These are phyloP conservation scores for Mucor racemosus DNA, from an alignment of 371 early-diverging fungal genomes.

Conservation along the genomic window DNA sequence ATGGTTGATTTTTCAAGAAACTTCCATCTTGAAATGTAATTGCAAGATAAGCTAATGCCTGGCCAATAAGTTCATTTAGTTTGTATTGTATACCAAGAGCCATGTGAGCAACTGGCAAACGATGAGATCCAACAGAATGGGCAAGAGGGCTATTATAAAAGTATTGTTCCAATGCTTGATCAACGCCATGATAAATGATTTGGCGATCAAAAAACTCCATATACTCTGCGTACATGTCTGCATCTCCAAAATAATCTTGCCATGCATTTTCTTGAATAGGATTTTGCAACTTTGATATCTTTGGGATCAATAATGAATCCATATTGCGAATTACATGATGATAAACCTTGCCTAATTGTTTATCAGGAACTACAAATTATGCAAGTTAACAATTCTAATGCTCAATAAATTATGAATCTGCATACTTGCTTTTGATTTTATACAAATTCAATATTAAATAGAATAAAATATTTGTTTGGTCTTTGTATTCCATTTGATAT, in stretches of 20 bases:
- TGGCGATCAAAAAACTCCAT: slow-evolving; percentile 36
- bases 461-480: slow-evolving; percentile 12
- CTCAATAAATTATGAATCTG: background rate
- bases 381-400: background rate
- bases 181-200: slow-evolving; percentile 24
- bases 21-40: slow-evolving; percentile 23
- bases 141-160: slow-evolving; percentile 19
- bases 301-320: slow-evolving; percentile 11
- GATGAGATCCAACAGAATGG: slow-evolving; percentile 27
- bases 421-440: slow-evolving; percentile 12
- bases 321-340: background rate
- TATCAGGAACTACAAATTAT: slow-evolving; percentile 4
- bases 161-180: slow-evolving; percentile 21
- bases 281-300: slow-evolving; percentile 10
- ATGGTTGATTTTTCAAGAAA: background rate
- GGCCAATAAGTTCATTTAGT: slow-evolving; percentile 25
- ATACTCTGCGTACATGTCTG: slow-evolving; percentile 27
- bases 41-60: slow-evolving; percentile 40
- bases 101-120: slow-evolving; percentile 33
- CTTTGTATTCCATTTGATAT: slow-evolving; percentile 25
- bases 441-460: slow-evolving; percentile 21
- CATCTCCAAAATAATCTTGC: slow-evolving; percentile 33
- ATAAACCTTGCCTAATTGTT: slow-evolving; percentile 12
- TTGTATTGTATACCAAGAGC: slow-evolving; percentile 36
- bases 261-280: slow-evolving; percentile 17